phyloP scores from a whole-genome alignment of 2,329 filamentous ascomycete species.

The Hymenoscyphus repandus region DNA sequence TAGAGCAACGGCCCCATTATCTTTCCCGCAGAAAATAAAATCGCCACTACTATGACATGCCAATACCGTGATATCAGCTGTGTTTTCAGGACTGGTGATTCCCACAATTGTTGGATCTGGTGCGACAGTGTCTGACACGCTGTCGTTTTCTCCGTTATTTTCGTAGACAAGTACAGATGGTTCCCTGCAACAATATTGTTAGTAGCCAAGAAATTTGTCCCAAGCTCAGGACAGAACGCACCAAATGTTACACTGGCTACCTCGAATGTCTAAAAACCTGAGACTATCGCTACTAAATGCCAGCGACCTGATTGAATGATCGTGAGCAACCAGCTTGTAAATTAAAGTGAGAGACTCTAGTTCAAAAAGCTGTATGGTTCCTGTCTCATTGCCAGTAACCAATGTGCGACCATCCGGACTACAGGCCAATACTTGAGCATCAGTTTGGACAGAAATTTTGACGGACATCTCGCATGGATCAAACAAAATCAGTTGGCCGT shows the following conservation, averaged over 20 bases:
- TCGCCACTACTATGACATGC: slow-evolving; percentile 12
- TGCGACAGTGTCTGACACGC: slow-evolving; percentile 2
- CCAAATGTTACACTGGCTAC: slow-evolving; percentile 33
- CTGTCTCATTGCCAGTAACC: slow-evolving; percentile 21
- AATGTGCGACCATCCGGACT: slow-evolving; percentile 16
- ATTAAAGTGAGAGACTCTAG: slow-evolving; percentile 22
- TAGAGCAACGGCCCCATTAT: slow-evolving; percentile 24
- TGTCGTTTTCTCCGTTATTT: slow-evolving; percentile 20
- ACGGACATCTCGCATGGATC: slow-evolving; percentile 12
- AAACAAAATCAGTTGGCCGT: slow-evolving; percentile 8
- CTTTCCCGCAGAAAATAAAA: slow-evolving; percentile 25
- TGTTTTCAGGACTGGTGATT: slow-evolving; percentile 8
- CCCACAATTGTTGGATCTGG: slow-evolving; percentile 4
- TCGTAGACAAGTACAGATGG: slow-evolving; percentile 29
- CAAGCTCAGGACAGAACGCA: too few relatives aligned
- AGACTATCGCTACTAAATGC: slow-evolving; percentile 30
- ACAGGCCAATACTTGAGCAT: slow-evolving; percentile 13
- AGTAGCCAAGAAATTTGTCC: too few relatives aligned
- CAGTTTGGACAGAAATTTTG: neutral
- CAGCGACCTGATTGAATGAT: slow-evolving; percentile 27
- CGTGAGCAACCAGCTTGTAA: slow-evolving; percentile 30
- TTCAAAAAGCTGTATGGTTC: slow-evolving; percentile 23
- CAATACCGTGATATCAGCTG: slow-evolving; percentile 24
- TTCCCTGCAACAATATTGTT: too few relatives aligned
- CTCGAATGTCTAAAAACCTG: slow-evolving; percentile 32